A percentile compares a stretch with the other conserved stretches of the same genome.
These are phyloP conservation scores for Fusarium burgessii DNA, from an alignment of 2,329 filamentous ascomycete species.

Conservation along the genomic window DNA sequence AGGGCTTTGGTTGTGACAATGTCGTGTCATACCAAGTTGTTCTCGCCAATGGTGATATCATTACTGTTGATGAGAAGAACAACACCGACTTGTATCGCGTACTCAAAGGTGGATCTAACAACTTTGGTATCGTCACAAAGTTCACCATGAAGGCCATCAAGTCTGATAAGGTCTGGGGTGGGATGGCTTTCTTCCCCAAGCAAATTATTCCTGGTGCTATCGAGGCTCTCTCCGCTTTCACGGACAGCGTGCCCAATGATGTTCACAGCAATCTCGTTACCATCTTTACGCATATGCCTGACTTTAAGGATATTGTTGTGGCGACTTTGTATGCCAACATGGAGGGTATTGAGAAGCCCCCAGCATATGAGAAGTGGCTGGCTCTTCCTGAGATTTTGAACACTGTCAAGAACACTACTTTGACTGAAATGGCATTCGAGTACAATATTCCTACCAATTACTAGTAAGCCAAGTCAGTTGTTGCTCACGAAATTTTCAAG, in stretches of 20 bases:
- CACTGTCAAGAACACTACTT: constrained; percentile 31
- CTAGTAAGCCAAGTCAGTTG: constrained; percentile 7
- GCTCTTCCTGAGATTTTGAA: constrained; percentile 31
- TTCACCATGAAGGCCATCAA: constrained; percentile 47
- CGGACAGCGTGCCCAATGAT: constrained; percentile 27
- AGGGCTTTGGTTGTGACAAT: constrained; percentile 62
- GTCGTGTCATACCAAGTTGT: constrained; percentile 61
- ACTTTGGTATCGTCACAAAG: constrained; percentile 55
- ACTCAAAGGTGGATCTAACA: constrained; percentile 57
- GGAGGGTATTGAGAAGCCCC: constrained; percentile 21
- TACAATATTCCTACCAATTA: constrained; percentile 33
- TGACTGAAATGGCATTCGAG: constrained; percentile 31
- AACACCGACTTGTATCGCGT: constrained; percentile 60
- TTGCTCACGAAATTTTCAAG: background rate
- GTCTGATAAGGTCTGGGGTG: constrained; percentile 28
- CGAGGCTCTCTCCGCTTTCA: constrained; percentile 6
- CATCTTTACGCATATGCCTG: constrained; percentile 23
- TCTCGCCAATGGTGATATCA: constrained; percentile 58
- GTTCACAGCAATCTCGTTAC: constrained; percentile 23
- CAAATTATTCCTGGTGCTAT: constrained; percentile 23
- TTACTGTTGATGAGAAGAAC: constrained; percentile 52
- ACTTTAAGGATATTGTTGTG: constrained; percentile 23
- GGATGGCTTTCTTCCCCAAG: constrained; percentile 33
- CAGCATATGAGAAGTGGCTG: constrained; percentile 33
- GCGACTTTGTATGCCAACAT: constrained; percentile 30